Conservation (phyloP, 2,329 filamentous ascomycete genomes). For the Esteya vermicola region DNA sequence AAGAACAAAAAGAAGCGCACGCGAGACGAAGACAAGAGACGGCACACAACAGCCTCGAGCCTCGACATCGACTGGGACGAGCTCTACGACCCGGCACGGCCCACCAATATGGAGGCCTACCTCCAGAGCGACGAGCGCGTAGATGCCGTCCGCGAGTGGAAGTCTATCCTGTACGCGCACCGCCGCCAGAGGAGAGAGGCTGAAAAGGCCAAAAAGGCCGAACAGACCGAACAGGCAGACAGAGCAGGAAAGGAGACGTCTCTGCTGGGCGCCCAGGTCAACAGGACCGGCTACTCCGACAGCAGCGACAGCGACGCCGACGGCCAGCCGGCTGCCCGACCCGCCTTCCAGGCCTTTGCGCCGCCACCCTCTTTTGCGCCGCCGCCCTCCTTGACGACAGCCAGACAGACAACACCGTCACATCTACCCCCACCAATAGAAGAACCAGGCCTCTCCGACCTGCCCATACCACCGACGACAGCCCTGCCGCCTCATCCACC, state of each 20-base stretch:
- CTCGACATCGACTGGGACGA: slow-evolving; percentile 68
- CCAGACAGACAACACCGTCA: no score
- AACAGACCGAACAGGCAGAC: no score
- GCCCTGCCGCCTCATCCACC: slow-evolving; percentile 17
- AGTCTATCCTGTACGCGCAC: slow-evolving; percentile 63
- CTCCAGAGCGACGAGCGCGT: slow-evolving; percentile 72
- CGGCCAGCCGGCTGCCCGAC: slow-evolving; percentile 10
- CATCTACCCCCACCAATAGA: neutral
- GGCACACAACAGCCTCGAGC: slow-evolving; percentile 34
- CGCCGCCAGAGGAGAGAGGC: slow-evolving; percentile 31
- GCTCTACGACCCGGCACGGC: slow-evolving; percentile 70
- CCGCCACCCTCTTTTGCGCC: slow-evolving; percentile 19
- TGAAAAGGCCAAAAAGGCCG: no score
- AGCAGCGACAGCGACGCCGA: slow-evolving; percentile 18
- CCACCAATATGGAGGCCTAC: slow-evolving; percentile 77
- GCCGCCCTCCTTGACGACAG: slow-evolving; percentile 23
- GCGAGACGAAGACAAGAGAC: slow-evolving; percentile 45
- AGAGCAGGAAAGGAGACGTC: no score
- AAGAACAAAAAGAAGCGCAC: slow-evolving; percentile 39
- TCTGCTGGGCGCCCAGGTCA: slow-evolving; percentile 34
- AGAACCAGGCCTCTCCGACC: neutral
- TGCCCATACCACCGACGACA: neutral
- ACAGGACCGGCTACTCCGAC: slow-evolving; percentile 14
- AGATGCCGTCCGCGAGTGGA: slow-evolving; percentile 72
- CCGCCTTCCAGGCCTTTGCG: slow-evolving; percentile 28